These are phyloP conservation scores for Achaetomium macrosporum DNA, from an alignment of 2,329 filamentous ascomycete species.

Conservation along the genomic window DNA sequence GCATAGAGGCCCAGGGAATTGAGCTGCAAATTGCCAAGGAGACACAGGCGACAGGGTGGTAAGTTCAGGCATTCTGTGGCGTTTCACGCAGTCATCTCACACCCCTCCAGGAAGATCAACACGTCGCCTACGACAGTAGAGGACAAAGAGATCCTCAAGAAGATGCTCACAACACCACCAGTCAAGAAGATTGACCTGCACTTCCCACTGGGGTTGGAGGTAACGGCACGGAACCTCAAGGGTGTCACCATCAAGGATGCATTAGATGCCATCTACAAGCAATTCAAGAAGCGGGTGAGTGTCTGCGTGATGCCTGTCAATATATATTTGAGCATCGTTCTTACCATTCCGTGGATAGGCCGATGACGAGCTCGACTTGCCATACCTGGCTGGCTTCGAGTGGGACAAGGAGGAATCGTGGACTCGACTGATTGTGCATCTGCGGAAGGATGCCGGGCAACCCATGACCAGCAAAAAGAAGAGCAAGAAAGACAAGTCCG, in stretches of 20 bases:
- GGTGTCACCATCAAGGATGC: conserved; percentile 98
- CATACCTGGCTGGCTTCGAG: conserved; percentile 90
- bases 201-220: conserved; percentile 81
- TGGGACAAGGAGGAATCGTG: conserved; percentile 93
- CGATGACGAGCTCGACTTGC: conserved; percentile 83
- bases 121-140: conserved; percentile 71
- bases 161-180: conserved; percentile 70
- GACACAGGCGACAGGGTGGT: conserved; percentile 87
- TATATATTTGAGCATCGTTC: neutral
- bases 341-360: conserved; percentile 45
- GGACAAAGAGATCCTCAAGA: conserved; percentile 77
- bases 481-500: conserved; percentile 40
- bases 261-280: conserved; percentile 90
- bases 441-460: conserved; percentile 57
- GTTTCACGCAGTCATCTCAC: conserved; percentile 5
- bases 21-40: conserved; percentile 70
- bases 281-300: conserved; percentile 90
- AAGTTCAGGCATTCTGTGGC: conserved; percentile 34
- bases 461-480: conserved; percentile 52
- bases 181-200: conserved; percentile 93
- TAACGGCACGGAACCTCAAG: conserved; percentile 84
- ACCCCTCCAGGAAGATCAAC: conserved; percentile 76
- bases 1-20: conserved; percentile 64
- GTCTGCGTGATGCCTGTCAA: neutral
- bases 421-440: conserved; percentile 81